Percentiles rank a stretch among this genome's conserved stretches.
Conservation (phyloP, 371 early-diverging fungal genomes). For the Rhizopus sp. region DNA sequence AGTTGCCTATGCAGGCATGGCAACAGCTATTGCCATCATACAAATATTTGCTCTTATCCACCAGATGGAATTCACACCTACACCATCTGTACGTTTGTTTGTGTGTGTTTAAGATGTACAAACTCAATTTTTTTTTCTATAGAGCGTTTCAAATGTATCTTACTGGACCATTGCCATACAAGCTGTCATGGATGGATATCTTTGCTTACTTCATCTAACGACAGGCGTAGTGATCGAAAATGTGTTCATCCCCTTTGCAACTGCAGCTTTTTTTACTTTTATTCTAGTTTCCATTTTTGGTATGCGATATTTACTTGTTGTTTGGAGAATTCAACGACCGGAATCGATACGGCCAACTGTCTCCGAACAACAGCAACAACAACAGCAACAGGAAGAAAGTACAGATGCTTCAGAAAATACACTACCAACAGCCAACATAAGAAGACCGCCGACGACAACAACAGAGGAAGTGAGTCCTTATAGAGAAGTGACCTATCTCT, state of each 20-base stretch:
- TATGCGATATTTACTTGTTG: constrained; percentile 73
- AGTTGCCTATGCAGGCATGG: constrained; percentile 58
- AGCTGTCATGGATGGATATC: constrained; percentile 70
- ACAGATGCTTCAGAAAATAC: constrained; percentile 4
- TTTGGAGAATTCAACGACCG: constrained; percentile 72
- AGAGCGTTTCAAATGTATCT: constrained; percentile 76
- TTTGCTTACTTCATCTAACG: constrained; percentile 67
- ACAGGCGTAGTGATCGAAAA: constrained; percentile 60
- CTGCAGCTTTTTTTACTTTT: constrained; percentile 71
- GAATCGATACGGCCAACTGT: constrained; percentile 43
- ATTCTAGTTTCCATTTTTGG: constrained; percentile 71
- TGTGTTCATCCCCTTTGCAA: constrained; percentile 66
- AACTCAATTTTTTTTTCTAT: background rate
- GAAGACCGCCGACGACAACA: constrained; percentile 14
- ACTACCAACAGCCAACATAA: constrained; percentile 18
- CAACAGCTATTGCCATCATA: constrained; percentile 49
- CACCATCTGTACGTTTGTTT: constrained; percentile 62
- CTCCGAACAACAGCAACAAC: constrained; percentile 1
- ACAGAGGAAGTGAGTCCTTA: constrained; percentile 22
- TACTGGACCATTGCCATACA: constrained; percentile 73
- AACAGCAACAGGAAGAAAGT: background rate
- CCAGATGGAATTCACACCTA: constrained; percentile 77
- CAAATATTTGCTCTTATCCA: constrained; percentile 64
- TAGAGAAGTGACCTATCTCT: constrained; percentile 24
- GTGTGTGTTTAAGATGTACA: background rate